Conservation (phyloP, 2,329 filamentous ascomycete genomes). For the Fusarium sp. region DNA sequence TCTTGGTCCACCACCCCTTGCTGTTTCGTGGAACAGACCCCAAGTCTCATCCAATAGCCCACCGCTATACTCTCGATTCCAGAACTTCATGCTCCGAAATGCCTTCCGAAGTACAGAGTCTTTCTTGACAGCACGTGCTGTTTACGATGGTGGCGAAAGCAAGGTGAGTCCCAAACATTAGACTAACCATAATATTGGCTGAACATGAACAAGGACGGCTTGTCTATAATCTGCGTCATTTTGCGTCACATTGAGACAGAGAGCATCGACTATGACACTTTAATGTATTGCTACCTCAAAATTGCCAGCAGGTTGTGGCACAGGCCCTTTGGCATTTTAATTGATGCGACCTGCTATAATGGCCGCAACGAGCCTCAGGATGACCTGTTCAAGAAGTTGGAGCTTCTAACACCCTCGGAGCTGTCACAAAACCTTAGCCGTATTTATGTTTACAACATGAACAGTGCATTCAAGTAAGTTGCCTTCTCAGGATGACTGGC, state of each 20-base stretch:
- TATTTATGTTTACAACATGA: conserved; percentile 78
- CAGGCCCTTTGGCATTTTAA: conserved; percentile 71
- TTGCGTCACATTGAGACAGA: conserved; percentile 73
- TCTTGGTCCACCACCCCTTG: conserved; percentile 72
- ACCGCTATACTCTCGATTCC: conserved; percentile 72
- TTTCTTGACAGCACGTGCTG: conserved; percentile 69
- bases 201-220: conserved; percentile 64
- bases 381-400: conserved; percentile 70
- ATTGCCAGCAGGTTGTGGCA: conserved; percentile 77
- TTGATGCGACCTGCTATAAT: conserved; percentile 76
- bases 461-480: conserved; percentile 69
- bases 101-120: conserved; percentile 72
- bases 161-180: conserved; percentile 55
- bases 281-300: conserved; percentile 75
- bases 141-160: conserved; percentile 77
- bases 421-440: conserved; percentile 66
- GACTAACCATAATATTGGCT: neutral
- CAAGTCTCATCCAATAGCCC: conserved; percentile 71
- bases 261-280: conserved; percentile 70
- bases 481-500: too few species aligned
- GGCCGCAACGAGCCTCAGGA: conserved; percentile 74
- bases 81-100: conserved; percentile 77
- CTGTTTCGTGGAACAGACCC: conserved; percentile 75
- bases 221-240: conserved; percentile 75
- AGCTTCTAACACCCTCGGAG: conserved; percentile 69